Percentiles rank a stretch among this genome's conserved stretches.
Evolutionary conservation across 1,284 basidiomycete species (phyloP).

Genomic region (Xerocomus nothofagi): DNA sequence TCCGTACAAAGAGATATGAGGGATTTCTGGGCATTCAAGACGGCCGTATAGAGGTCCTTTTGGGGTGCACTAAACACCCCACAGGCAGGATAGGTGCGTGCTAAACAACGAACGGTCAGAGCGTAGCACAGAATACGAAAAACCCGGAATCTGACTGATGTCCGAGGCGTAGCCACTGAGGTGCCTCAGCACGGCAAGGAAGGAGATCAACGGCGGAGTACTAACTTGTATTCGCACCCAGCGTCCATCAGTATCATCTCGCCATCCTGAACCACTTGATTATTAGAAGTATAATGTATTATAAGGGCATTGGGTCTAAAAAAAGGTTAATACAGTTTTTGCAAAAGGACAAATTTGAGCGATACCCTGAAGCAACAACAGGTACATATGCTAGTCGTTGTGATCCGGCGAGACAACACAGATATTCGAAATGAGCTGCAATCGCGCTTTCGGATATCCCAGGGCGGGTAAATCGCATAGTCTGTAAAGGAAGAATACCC

Average conservation of each 20-base stretch:
- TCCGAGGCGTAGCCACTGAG: slow-evolving; percentile 90
- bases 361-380: slow-evolving; percentile 89
- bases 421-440: slow-evolving; percentile 87
- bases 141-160: slow-evolving; percentile 64
- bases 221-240: slow-evolving; percentile 85
- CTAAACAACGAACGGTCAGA: slow-evolving; percentile 37
- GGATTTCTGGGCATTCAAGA: slow-evolving; percentile 75
- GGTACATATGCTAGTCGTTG: slow-evolving; percentile 91
- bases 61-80: slow-evolving; percentile 83
- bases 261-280: slow-evolving; percentile 69
- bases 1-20: slow-evolving; percentile 67
- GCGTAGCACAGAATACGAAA: slow-evolving; percentile 1
- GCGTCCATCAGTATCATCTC: slow-evolving; percentile 90
- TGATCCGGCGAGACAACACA: slow-evolving; percentile 76
- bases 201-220: slow-evolving; percentile 9
- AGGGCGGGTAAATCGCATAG: slow-evolving; percentile 78
- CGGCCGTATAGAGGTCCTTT: slow-evolving; percentile 83
- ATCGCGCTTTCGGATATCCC: slow-evolving; percentile 74
- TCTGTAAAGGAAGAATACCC: slow-evolving; percentile 41
- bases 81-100: slow-evolving; percentile 87
- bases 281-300: slow-evolving; percentile 92
- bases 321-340: slow-evolving; percentile 8
- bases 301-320: slow-evolving; percentile 79
- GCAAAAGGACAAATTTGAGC: slow-evolving; percentile 1
- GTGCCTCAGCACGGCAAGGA: slow-evolving; percentile 6